A percentile compares a stretch with the other conserved stretches of the same genome.
Conservation (phyloP, 2,329 filamentous ascomycete genomes). For the Conoideocrella luteorostrata region DNA sequence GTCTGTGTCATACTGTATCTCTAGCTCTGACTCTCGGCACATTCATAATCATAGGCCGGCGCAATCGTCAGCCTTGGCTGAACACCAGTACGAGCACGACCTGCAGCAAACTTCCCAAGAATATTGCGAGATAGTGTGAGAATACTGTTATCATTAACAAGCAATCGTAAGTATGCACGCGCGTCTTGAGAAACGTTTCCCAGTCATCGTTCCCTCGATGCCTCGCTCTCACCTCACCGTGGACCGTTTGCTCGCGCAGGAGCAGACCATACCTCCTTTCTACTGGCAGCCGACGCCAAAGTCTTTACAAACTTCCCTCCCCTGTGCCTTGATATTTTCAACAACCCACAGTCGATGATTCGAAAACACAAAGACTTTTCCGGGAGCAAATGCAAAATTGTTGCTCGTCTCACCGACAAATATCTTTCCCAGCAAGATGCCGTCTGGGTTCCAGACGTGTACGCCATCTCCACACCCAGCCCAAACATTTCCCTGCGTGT, state of each 20-base stretch:
- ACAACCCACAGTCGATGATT: slow-evolving; percentile 13
- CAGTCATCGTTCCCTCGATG: too few relatives aligned
- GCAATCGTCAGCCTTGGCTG: too few relatives aligned
- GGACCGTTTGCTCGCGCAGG: background rate
- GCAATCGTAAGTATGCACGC: too few relatives aligned
- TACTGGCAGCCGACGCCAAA: slow-evolving; percentile 12
- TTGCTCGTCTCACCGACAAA: slow-evolving; percentile 17
- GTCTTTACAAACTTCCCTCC: slow-evolving; percentile 17
- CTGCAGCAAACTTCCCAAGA: too few relatives aligned
- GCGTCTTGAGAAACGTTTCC: too few relatives aligned
- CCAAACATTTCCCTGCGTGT: slow-evolving; percentile 50
- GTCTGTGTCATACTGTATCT: too few relatives aligned
- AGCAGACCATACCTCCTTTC: background rate
- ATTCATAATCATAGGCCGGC: too few relatives aligned
- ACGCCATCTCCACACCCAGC: slow-evolving; percentile 42
- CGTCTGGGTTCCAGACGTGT: slow-evolving; percentile 39
- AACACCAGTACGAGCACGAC: too few relatives aligned
- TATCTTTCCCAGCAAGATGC: slow-evolving; percentile 50
- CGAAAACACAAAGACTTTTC: slow-evolving; percentile 14
- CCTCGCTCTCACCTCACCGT: background rate
- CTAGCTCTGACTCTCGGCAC: too few relatives aligned
- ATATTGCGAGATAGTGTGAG: too few relatives aligned
- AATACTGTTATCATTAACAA: too few relatives aligned
- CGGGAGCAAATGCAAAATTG: slow-evolving; percentile 14
- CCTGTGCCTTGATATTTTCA: slow-evolving; percentile 13